Evolutionary conservation across 225 moss, liverwort and hornwort species (phyloP), one percentile per base, ranked within the genome.

Genomic region (Lunularia cruciata): DNA sequence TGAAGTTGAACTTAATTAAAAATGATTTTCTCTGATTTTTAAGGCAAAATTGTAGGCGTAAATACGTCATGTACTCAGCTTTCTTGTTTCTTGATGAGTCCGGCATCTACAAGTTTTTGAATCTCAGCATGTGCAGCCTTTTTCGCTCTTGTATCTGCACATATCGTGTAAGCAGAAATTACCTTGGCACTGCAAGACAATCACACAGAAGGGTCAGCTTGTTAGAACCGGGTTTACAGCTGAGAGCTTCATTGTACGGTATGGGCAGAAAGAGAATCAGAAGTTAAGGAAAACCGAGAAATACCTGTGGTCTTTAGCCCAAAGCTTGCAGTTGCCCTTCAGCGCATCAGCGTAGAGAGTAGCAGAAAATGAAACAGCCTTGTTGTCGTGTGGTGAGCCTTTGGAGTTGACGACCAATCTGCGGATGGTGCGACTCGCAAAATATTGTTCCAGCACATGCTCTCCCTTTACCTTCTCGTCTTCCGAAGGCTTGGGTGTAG

Each of bases 291-390:
- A 34, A 20, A 5, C 8, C 3, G 20, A 47, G 20, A 47, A 46
- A 31, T 80, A 94, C 94, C 94, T 95, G 85, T 95, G 95, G 27
- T 87, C 95, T 63, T 92, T 85, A 15, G 92, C 88, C 90, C 90
- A 92, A 28, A 72, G 73, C 63, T 80, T 76, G 86, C 92, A 92
- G 47, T 87, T 95, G 31, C 70, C 59, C 63, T 85, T 77, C 48
- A 95, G 47, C 46, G 87, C 89, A 61, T 77, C 77, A 20, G 69
- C 60, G 86, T 92, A 95, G 36, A 95, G 87, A 69, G 80, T 83
- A 72, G 81, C 69, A 73, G 92, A 72, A 27, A 95, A 92, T 25
- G 95, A 92, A 63, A 73, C 71, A 30, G 75, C 76, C 67, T 83
- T 72, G 0, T 79, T 63, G 65, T 76, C 83, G 18, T 70, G 69